Base-by-base conservation (phyloP, 2,329 filamentous ascomycete genomes). In the Colletotrichum sp. region DNA sequence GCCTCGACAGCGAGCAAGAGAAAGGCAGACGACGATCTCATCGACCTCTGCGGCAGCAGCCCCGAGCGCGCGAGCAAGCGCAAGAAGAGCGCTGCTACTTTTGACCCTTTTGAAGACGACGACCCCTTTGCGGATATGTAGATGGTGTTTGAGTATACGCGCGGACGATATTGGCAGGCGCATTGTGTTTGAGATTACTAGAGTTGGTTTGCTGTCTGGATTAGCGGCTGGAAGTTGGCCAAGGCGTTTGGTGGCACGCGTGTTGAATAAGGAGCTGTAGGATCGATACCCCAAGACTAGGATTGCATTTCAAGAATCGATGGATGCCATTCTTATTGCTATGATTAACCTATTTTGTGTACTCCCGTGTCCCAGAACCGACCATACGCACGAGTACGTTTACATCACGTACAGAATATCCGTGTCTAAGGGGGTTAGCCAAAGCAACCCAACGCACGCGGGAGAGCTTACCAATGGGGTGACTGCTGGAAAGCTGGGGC, bases 401-500 rank as follows among this genome's bases (percentile, higher is more conserved):
- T 57, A 77, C 75, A 77, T 77, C 8, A 77, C 75, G 60, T 75
- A 77, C 13, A 77, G 60, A 26, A 77, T 34, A 71, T 77, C 57
- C 34, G 75, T 77, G 66, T 77, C 75, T 77, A n/a, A 9, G 28
- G 5, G 5, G n/a, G 16, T 24, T 59, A 64, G 62, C 62, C 62
- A 64, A n/a, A 39, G 30, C 28, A 24, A 7, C 5, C 10, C 12
- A 4, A 13, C 21, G 3, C 16, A 18, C n/a, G 8, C 34, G 32
- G 3, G 44, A 49, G 4, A 16, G 28, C 93, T 87, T 92, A 98
- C 96, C 96, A 82, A 99, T 88, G 44, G 97, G 97, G 86, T 99
- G 97, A 85, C 96, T 98, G 87, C 95, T 96, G 82, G 96, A 98
- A 79, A 99, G 88, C 88, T 99, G 97, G 69, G 97, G 97, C 88